Percentiles rank a stretch among this genome's conserved stretches.
Evolutionary conservation across 768 basidiomycete genomes (phyloP).

Genomic region (Imleria badia): DNA sequence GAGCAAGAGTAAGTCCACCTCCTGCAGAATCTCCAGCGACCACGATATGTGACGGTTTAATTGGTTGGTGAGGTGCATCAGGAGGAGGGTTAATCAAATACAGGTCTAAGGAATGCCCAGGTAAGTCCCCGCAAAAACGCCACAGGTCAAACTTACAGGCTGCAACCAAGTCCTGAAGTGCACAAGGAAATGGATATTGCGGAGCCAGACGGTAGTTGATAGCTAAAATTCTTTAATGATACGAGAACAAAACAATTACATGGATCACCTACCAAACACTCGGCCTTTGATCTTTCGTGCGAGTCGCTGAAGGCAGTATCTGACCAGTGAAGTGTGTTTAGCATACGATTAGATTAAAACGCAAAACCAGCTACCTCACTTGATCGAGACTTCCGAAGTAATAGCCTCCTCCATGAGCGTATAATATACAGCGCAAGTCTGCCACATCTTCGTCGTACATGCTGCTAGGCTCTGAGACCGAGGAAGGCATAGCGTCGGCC

Average conservation of each 20-base stretch:
- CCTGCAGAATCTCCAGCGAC: constrained; percentile 93
- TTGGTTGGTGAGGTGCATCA: constrained; percentile 70
- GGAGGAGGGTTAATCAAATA: constrained; percentile 89
- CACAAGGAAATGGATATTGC: constrained; percentile 96
- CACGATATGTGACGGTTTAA: constrained; percentile 80
- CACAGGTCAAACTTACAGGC: constrained; percentile 56
- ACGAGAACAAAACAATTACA: background rate
- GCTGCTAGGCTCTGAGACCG: constrained; percentile 33
- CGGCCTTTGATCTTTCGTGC: constrained; percentile 93
- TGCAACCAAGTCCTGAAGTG: constrained; percentile 84
- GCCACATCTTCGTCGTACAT: constrained; percentile 72
- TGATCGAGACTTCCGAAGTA: constrained; percentile 82
- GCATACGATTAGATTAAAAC: constrained; percentile 1
- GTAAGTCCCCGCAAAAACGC: background rate
- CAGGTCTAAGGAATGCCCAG: constrained; percentile 51
- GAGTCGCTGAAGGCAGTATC: constrained; percentile 75
- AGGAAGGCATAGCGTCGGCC: constrained; percentile 15
- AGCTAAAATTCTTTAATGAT: constrained; percentile 41
- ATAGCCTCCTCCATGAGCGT: constrained; percentile 81
- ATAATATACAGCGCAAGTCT: constrained; percentile 81
- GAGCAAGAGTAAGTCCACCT: constrained; percentile 79
- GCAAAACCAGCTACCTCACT: constrained; percentile 47
- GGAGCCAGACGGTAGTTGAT: constrained; percentile 88
- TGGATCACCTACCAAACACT: constrained; percentile 59
- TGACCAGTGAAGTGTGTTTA: constrained; percentile 23